Evolutionary conservation across 2,329 filamentous ascomycete genomes (phyloP), one percentile per base, ranked within the genome.

Genomic region (Keithomyces neogunnii): DNA sequence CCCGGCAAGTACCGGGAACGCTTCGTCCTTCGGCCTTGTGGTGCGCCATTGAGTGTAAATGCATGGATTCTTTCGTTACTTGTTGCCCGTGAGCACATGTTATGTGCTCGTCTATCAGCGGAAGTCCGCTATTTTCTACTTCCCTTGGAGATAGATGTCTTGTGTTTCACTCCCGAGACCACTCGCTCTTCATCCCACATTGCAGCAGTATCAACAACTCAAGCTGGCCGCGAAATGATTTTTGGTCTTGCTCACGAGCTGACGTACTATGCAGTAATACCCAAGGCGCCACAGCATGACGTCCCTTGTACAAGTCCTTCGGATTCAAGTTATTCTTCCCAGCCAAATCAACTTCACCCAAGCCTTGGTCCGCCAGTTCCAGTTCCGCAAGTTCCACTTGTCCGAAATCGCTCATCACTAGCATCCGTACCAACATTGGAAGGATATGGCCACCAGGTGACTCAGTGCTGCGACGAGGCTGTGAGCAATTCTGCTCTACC

Each of bases 201-300:
- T 35, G 6, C 6, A 35, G 11, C 11, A 11, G 7, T 29, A 7
- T 30, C 28, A 44, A 31, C 40, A 11, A 10, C 28, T 26, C 26
- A 2, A 8, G 4, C 26, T 44, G n/a, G 19, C 30, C 36, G 56
- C 59, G 58, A 59, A 52, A 62, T 62, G 61, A 55, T 63, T 48
- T 53, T 55, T 49, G 52, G 54, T 60, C 55, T 52, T 56, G 47
- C 57, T 50, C 51, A 56, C 56, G 50, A 60, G 57, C 65, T 67
- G 55, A 67, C 63, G 38, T 56, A 57, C 51, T 48, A 56, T 58
- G 48, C 57, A 67, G 65, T 53, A 39, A 49, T 57, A 42, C 55
- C 56, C 43, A 49, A 53, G 55, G 50, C 57, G 45, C 51, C 42
- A 3, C 30, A 54, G 31, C 47, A 59, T 45, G 56, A 62, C 42